These are phyloP conservation scores for Coleophoma eucalyptorum DNA, from an alignment of 2,329 filamentous ascomycete species.

Conservation along the genomic window DNA sequence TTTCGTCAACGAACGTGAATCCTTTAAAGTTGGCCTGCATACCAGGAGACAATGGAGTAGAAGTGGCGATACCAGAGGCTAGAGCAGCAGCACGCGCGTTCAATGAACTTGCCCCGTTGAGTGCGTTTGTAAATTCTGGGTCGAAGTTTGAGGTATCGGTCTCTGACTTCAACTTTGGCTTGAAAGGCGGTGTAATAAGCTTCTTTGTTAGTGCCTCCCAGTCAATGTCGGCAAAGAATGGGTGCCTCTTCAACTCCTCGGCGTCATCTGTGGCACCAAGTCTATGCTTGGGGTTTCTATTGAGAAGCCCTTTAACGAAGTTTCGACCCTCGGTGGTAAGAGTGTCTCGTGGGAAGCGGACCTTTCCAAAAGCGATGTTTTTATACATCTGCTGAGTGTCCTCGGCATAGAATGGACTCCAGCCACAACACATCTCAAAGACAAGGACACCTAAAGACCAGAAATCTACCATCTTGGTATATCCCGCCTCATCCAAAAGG, in stretches of 20 bases:
- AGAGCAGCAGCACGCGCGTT: constrained; percentile 88
- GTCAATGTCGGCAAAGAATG: constrained; percentile 92
- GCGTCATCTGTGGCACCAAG: constrained; percentile 89
- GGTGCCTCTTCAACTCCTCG: constrained; percentile 87
- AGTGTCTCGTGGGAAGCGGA: constrained; percentile 91
- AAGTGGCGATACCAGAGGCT: constrained; percentile 80
- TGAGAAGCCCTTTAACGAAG: constrained; percentile 96
- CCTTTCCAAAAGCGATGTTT: constrained; percentile 99
- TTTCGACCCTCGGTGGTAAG: constrained; percentile 92
- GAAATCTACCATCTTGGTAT: constrained; percentile 99
- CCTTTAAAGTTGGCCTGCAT: constrained; percentile 98
- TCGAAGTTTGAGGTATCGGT: constrained; percentile 98
- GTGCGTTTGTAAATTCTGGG: constrained; percentile 93
- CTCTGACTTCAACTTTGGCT: constrained; percentile 93
- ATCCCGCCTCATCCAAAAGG: constrained; percentile 90
- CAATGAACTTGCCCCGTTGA: constrained; percentile 81
- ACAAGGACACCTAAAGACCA: constrained; percentile 97
- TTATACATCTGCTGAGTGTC: constrained; percentile 99
- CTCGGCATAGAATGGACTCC: constrained; percentile 98
- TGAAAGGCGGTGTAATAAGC: constrained; percentile 92
- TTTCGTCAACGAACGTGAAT: constrained; percentile 99
- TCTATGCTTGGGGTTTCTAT: constrained; percentile 93
- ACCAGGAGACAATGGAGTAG: constrained; percentile 88
- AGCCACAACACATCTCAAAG: constrained; percentile 99
- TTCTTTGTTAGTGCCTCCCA: constrained; percentile 88